Conservation (phyloP, 495 filamentous ascomycete genomes). For the Antarctomyces pellizariae region DNA sequence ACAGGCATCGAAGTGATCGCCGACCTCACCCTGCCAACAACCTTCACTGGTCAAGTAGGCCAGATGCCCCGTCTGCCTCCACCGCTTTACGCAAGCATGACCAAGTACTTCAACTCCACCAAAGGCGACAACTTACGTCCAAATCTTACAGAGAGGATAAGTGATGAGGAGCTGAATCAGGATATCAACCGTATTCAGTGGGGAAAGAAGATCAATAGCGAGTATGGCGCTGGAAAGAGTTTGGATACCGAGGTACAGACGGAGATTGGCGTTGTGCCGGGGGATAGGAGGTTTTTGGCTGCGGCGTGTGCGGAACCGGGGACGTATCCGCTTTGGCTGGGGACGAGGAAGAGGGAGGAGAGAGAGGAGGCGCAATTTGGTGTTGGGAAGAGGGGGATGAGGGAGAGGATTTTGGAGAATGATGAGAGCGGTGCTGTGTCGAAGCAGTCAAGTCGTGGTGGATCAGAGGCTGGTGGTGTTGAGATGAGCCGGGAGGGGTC, state of each 20-base stretch:
- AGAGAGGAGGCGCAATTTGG: neutral
- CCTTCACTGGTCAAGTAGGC: conserved; percentile 21
- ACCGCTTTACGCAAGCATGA: conserved; percentile 26
- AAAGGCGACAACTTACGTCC: conserved; percentile 20
- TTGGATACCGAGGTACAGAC: conserved; percentile 6
- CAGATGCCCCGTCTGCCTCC: conserved; percentile 35
- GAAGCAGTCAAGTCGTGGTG: conserved; percentile 23
- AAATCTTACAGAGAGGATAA: conserved; percentile 24
- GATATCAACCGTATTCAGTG: conserved; percentile 33
- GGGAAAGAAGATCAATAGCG: conserved; percentile 19
- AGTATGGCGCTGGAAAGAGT: conserved; percentile 13
- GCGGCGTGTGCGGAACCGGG: neutral
- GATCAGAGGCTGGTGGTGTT: conserved; percentile 10
- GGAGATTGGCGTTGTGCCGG: too few species aligned
- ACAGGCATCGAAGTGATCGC: conserved; percentile 36
- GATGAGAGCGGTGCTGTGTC: conserved; percentile 18
- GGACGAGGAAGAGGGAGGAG: conserved; percentile 2
- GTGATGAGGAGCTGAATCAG: conserved; percentile 32
- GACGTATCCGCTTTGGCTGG: conserved; percentile 1
- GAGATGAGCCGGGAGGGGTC: conserved; percentile 22
- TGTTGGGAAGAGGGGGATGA: neutral
- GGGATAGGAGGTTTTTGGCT: conserved; percentile 4
- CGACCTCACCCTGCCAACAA: conserved; percentile 36
- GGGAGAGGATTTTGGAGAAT: neutral
- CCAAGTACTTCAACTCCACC: conserved; percentile 18